Percentiles rank a stretch among this genome's conserved stretches.
phyloP scores from a whole-genome alignment of 2,329 filamentous ascomycete genomes.

The Colletotrichum sp. region DNA sequence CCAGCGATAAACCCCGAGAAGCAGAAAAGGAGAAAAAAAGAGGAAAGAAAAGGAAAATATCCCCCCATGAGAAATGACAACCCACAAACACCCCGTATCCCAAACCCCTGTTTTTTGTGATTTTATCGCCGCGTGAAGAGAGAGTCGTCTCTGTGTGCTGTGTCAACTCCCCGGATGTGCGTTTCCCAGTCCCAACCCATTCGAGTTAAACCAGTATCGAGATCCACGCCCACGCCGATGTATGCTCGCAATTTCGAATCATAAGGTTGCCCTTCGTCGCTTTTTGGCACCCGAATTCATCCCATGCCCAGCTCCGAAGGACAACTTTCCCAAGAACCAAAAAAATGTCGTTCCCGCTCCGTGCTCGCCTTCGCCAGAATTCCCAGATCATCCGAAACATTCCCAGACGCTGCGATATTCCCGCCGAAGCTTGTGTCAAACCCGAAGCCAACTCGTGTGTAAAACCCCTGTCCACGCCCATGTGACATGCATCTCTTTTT shows the following conservation, averaged over 20 bases:
- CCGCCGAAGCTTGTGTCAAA: not conserved
- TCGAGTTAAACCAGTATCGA: conserved; percentile 19
- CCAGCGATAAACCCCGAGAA: not conserved
- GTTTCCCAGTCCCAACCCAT: conserved; percentile 16
- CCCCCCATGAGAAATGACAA: not conserved
- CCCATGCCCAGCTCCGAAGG: conserved; percentile 11
- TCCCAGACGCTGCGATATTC: conserved; percentile 9
- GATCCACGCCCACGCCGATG: conserved; percentile 20
- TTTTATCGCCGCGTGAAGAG: conserved; percentile 18
- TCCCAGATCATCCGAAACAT: conserved; percentile 11
- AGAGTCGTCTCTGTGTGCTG: conserved; percentile 9
- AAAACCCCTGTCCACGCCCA: conserved; percentile 6
- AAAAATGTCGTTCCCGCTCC: conserved; percentile 11
- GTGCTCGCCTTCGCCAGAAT: conserved; percentile 15
- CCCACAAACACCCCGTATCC: conserved; percentile 13
- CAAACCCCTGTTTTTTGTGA: conserved; percentile 18
- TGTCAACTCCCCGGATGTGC: conserved; percentile 19
- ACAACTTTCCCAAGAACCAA: not conserved
- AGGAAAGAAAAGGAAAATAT: not conserved
- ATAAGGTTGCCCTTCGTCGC: conserved; percentile 16
- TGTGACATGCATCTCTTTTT: conserved; percentile 18
- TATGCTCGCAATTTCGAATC: conserved; percentile 21
- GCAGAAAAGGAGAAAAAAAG: not conserved
- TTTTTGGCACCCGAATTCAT: conserved; percentile 14
- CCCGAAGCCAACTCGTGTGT: not conserved